Evolutionary conservation across 345 rosid species (phyloP).

Genomic region (Combretum micranthum): DNA sequence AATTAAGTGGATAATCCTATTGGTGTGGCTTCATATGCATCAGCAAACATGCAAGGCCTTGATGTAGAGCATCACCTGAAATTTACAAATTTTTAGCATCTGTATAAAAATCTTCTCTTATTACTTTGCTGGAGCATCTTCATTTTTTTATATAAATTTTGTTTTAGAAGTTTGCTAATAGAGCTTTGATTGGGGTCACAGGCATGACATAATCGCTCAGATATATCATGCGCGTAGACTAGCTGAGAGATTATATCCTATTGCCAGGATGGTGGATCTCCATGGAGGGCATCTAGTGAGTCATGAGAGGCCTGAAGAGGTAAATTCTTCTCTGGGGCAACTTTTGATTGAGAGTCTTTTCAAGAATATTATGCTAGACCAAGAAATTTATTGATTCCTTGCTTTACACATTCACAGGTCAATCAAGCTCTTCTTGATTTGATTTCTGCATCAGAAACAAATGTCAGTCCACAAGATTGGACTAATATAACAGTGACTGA

Average conservation of each 20-base stretch:
- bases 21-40: too few species aligned
- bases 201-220: conserved; percentile 93
- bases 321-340: conserved; percentile 11
- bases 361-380: background rate
- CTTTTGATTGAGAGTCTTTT: too few species aligned
- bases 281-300: conserved; percentile 97
- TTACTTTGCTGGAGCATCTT: background rate
- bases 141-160: background rate
- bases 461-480: conserved; percentile 61
- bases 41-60: too few species aligned
- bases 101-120: too few species aligned
- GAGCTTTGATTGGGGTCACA: conserved; percentile 20
- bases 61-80: too few species aligned
- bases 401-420: conserved; percentile 47
- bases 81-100: too few species aligned
- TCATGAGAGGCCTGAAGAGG: conserved; percentile 90
- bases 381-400: background rate
- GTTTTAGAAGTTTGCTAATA: conserved; percentile 2
- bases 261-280: conserved; percentile 88
- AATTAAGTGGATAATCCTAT: too few species aligned
- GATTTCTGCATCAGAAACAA: conserved; percentile 52
- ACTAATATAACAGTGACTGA: conserved; percentile 43
- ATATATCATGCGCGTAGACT: conserved; percentile 73
- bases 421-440: conserved; percentile 74
- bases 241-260: conserved; percentile 74